These are phyloP conservation scores for Neofusicoccum laricinum DNA, from an alignment of 2,329 filamentous ascomycete species.

Conservation along the genomic window DNA sequence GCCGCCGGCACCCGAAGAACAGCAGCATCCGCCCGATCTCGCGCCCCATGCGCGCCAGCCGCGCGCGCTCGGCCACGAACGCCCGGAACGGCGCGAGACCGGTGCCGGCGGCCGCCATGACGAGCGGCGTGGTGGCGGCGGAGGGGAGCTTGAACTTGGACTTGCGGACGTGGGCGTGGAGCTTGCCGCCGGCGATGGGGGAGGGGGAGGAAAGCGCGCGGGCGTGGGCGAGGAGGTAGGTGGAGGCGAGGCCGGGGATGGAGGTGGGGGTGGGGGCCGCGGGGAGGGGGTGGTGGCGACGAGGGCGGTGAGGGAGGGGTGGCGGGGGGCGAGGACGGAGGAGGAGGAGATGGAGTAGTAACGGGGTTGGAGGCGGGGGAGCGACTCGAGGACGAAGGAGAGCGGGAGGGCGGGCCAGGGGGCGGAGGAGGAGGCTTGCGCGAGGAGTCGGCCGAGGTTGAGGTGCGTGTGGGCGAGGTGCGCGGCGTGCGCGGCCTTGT, in stretches of 20 bases:
- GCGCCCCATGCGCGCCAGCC: constrained; percentile 47
- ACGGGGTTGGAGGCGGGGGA: constrained; percentile 27
- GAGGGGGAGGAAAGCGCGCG: too few relatives aligned
- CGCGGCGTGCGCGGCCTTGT: constrained; percentile 33
- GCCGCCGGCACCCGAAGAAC: constrained; percentile 61
- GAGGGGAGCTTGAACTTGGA: constrained; percentile 48
- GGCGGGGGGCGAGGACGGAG: constrained; percentile 36
- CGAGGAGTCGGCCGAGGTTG: constrained; percentile 38
- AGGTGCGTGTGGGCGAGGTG: constrained; percentile 33
- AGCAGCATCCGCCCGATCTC: constrained; percentile 58
- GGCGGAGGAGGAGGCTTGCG: constrained; percentile 23
- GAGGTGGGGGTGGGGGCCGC: constrained; percentile 18
- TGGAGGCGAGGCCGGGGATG: constrained; percentile 39
- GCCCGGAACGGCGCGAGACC: constrained; percentile 46
- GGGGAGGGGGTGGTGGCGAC: constrained; percentile 33
- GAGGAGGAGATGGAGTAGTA: constrained; percentile 37
- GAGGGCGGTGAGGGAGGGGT: constrained; percentile 38
- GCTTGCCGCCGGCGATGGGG: constrained; percentile 23
- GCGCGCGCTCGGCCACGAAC: constrained; percentile 41
- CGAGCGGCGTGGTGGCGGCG: constrained; percentile 43
- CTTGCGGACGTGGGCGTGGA: constrained; percentile 41
- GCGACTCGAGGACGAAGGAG: constrained; percentile 30
- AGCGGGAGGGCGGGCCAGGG: constrained; percentile 35
- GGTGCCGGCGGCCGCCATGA: constrained; percentile 38
- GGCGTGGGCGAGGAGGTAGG: constrained; percentile 35